These are phyloP conservation scores for Termitomyces sp. DNA, from an alignment of 768 basidiomycete species.

Conservation along the genomic window DNA sequence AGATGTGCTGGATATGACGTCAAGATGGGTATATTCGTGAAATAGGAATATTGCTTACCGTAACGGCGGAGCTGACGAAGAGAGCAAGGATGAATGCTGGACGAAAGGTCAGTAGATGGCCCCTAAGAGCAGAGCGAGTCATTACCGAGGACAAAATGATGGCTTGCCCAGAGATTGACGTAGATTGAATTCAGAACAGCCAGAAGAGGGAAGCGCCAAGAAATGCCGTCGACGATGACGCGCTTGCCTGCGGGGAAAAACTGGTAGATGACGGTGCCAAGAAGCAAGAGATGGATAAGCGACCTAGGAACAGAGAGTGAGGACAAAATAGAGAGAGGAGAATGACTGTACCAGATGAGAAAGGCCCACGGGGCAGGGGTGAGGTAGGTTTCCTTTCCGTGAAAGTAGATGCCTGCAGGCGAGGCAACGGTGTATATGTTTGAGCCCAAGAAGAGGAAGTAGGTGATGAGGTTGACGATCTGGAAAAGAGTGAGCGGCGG, in stretches of 20 bases:
- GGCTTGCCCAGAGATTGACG: conserved; percentile 78
- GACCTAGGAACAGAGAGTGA: conserved; percentile 43
- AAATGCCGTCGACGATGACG: conserved; percentile 80
- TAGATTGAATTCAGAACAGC: conserved; percentile 85
- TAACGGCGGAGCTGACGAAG: conserved; percentile 72
- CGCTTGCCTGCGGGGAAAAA: conserved; percentile 75
- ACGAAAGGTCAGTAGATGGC: conserved; percentile 12
- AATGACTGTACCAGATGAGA: conserved; percentile 68
- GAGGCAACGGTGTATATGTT: conserved; percentile 85
- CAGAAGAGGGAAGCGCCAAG: conserved; percentile 89
- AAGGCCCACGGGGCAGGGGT: conserved; percentile 95
- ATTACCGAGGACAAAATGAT: conserved; percentile 65
- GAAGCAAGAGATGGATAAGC: conserved; percentile 83
- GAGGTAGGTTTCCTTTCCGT: conserved; percentile 83
- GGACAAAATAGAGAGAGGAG: conserved; percentile 9
- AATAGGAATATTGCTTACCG: conserved; percentile 23
- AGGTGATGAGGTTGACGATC: conserved; percentile 79
- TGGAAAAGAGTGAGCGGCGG: conserved; percentile 16
- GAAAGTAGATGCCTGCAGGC: conserved; percentile 65
- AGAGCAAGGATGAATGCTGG: conserved; percentile 84
- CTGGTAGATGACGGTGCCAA: conserved; percentile 89
- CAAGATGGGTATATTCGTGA: conserved; percentile 22
- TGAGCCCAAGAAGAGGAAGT: conserved; percentile 82
- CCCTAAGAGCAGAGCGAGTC: neutral
- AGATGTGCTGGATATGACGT: conserved; percentile 65